phyloP scores from a whole-genome alignment of 352 stramenopile genomes.

The Globisporangium echinulatum region DNA sequence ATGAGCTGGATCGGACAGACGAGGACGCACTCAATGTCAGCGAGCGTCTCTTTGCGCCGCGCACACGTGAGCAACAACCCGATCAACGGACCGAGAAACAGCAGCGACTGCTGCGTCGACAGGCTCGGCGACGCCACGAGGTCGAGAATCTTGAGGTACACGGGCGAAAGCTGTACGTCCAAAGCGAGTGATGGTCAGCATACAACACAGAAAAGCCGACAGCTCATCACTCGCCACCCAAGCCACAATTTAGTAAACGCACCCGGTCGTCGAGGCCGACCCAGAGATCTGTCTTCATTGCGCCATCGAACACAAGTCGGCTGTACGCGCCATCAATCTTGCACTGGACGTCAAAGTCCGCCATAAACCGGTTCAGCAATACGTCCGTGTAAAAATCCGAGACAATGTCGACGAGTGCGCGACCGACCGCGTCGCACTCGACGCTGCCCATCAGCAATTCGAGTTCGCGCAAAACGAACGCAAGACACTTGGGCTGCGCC shows the following conservation, averaged over 20 bases:
- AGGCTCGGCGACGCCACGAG: slow-evolving; percentile 33
- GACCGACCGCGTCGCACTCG: slow-evolving; percentile 16
- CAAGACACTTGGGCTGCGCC: slow-evolving; percentile 22
- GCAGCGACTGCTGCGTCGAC: slow-evolving; percentile 33
- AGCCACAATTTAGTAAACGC: background rate
- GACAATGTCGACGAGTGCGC: slow-evolving; percentile 26
- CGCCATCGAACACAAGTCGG: slow-evolving; percentile 23
- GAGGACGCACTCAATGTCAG: slow-evolving; percentile 39
- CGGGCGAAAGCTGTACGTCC: slow-evolving; percentile 15
- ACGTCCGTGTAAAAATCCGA: slow-evolving; percentile 41
- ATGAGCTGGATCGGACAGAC: slow-evolving; percentile 53
- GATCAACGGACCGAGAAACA: slow-evolving; percentile 35
- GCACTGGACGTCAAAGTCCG: slow-evolving; percentile 24
- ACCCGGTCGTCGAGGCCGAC: slow-evolving; percentile 29
- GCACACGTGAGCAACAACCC: slow-evolving; percentile 35
- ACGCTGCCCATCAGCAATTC: slow-evolving; percentile 19
- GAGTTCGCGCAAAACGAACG: slow-evolving; percentile 43
- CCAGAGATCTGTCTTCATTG: slow-evolving; percentile 37
- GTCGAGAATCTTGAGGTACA: slow-evolving; percentile 47
- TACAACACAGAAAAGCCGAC: background rate
- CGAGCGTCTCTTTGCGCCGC: slow-evolving; percentile 19
- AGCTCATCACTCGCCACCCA: background rate
- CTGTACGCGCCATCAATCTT: slow-evolving; percentile 20
- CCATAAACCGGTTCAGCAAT: slow-evolving; percentile 36
- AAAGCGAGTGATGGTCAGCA: no score